Base-by-base conservation (phyloP, 2,329 filamentous ascomycete species). In the Penicillium sp. region DNA sequence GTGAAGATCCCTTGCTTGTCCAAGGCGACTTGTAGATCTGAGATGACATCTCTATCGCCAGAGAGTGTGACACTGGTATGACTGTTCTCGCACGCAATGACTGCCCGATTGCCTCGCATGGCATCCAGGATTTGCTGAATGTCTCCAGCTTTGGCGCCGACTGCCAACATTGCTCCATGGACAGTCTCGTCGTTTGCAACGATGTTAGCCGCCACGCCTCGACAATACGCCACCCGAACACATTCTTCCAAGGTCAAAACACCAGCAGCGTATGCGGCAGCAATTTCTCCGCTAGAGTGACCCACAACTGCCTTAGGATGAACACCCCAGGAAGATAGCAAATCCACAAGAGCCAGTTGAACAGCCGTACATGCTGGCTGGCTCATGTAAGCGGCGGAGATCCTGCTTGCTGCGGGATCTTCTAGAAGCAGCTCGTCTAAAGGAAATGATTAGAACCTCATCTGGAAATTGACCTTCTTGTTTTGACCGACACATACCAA, bases 231-330 rank as follows among this genome's bases (percentile, higher is more conserved):
- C 21, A 66, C 51, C 1, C 55, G 52, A 7, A 66, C 59, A 46
- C 63, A 65, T 20, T 61, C 54, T 3, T 58, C 48, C 1, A 54
- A 10, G 0, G 50, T 53, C 3, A 68, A 29, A 7, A 61, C 55
- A 1, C 67, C 64, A 0, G 67, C 64, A 2, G 68, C 63, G 33
- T 68, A 70, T 4, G 69, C 68, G 6, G 68, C 68, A 13, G 62
- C 63, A 30, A 70, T 69, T 26, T 71, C 68, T 23, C 68, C 68
- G 30, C 61, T 65, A 1, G 65, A 68, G 41, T 71, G 68, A 1
- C 68, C 68, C 3, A 67, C 54, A 1, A 69, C 66, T 23, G 62
- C 58, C 20, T 46, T 51, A 0, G 66, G 60, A 1, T 33, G 30
- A 18, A 70, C 53, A 5, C 59, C 60, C 62, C 64, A 68, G 2